Base-by-base conservation (phyloP, 148 eudicot genomes). In the Vaccinium darrowii region DNA sequence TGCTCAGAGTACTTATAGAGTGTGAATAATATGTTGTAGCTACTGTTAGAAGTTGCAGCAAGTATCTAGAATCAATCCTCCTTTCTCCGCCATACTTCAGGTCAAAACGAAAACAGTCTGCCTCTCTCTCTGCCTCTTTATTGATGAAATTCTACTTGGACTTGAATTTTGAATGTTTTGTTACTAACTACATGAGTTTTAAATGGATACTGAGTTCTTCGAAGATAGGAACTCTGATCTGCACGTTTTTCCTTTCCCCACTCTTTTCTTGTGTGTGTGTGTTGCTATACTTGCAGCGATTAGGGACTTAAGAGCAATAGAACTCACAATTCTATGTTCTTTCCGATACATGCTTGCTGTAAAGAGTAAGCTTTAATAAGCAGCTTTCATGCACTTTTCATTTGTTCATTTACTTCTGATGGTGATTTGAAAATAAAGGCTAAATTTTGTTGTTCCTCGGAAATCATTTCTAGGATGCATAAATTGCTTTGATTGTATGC, bases 331-430 rank as follows among this genome's bases (percentile, higher is more conserved):
- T 16, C 49, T 8, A 8, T 52, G 16, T 77, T 47, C 12, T 78
- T 12, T 33, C 36, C 30, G 67, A 79, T 51, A 14, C 27, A 78
- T 23, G 81, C 18, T 78, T 50, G n/a, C 79, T 52, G 15, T 78
- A 14, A 78, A 11, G 33, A 30, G 19, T 57, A 25, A 36, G 82
- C 39, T 58, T 30, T 52, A 52, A 16, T 33, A 36, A 80, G 71
- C 19, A 57, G 71, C 71, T 57, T 54, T 57, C 51, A 19, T 21
- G 3, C 63, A 33, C 4, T 33, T 57, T 25, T 80, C 43, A 18
- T 57, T 83, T 60, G 21, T 74, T 82, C 36, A 36, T 13, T 51
- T 23, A 62, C 83, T 57, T 75, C 47, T 83, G 72, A 39, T 69
- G 54, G 67, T 30, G 43, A 57, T n/a, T 54, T 57, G 39, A 36